These are phyloP conservation scores for Colletotrichum euphorbiae DNA, from an alignment of 2,329 filamentous ascomycete genomes.

Conservation along the genomic window DNA sequence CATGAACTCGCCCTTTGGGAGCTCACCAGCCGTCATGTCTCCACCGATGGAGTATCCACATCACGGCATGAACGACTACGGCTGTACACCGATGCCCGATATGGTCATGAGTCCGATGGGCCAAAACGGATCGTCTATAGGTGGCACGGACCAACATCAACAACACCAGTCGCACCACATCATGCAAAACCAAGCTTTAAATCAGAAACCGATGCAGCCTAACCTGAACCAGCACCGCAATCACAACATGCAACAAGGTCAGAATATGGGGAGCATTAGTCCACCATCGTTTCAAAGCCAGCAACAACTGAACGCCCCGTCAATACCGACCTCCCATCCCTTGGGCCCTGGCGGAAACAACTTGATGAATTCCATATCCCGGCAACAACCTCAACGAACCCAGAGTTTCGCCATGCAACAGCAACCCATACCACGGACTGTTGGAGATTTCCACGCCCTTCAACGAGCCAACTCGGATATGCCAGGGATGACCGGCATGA, in stretches of 20 bases:
- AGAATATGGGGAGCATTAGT: slow-evolving; percentile 37
- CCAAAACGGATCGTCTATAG: slow-evolving; percentile 45
- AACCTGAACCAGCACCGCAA: slow-evolving; percentile 48
- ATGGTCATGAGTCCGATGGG: slow-evolving; percentile 65
- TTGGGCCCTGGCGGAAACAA: slow-evolving; percentile 42
- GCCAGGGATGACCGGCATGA: slow-evolving; percentile 36
- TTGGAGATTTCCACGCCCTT: slow-evolving; percentile 63
- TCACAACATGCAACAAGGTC: slow-evolving; percentile 45
- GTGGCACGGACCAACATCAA: slow-evolving; percentile 45
- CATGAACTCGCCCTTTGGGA: slow-evolving; percentile 63
- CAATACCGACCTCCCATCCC: slow-evolving; percentile 45
- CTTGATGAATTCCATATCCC: slow-evolving; percentile 42
- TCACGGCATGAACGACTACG: slow-evolving; percentile 55
- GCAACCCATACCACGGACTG: slow-evolving; percentile 54
- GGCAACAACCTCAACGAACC: slow-evolving; percentile 51
- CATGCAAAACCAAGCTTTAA: slow-evolving; percentile 43
- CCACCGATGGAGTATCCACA: slow-evolving; percentile 62
- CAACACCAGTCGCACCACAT: slow-evolving; percentile 48
- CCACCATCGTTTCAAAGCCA: slow-evolving; percentile 31
- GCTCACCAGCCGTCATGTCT: slow-evolving; percentile 66
- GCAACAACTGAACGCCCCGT: slow-evolving; percentile 39
- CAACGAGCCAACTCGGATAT: slow-evolving; percentile 58
- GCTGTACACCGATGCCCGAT: slow-evolving; percentile 60
- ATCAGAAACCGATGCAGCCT: slow-evolving; percentile 48
- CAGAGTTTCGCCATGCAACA: slow-evolving; percentile 56